Evolutionary conservation across 2,329 filamentous ascomycete species (phyloP).

Genomic region (Alternaria sp.): DNA sequence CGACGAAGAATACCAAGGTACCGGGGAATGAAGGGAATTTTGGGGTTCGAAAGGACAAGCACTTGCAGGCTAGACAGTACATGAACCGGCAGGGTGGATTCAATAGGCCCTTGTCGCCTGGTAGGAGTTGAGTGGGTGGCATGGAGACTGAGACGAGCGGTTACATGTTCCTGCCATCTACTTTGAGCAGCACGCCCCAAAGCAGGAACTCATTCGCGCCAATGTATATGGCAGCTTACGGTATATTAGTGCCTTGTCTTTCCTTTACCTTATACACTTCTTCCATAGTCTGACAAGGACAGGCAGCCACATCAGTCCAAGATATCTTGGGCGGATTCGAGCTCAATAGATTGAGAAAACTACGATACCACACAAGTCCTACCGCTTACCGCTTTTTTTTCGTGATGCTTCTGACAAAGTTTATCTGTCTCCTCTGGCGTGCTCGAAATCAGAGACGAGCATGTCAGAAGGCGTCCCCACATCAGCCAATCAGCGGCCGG

Average conservation of each 20-base stretch:
- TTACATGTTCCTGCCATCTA: not conserved
- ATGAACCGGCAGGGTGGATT: constrained; percentile 88
- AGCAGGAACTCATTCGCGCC: not conserved
- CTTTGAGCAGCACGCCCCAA: not conserved
- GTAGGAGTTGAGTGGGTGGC: constrained; percentile 24
- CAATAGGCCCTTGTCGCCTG: constrained; percentile 74
- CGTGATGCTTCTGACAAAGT: not conserved
- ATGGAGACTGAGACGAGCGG: not conserved
- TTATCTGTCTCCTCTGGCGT: not conserved
- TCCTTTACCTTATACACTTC: not conserved
- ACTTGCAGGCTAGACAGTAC: constrained; percentile 94
- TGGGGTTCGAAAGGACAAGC: constrained; percentile 88
- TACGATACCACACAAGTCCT: not conserved
- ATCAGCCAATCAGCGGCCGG: constrained; percentile 33
- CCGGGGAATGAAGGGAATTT: constrained; percentile 82
- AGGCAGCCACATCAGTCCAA: not conserved
- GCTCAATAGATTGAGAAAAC: constrained; percentile 2
- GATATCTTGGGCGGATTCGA: not conserved
- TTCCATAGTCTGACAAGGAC: constrained; percentile 17
- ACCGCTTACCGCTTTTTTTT: not conserved
- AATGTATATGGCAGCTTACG: constrained; percentile 4
- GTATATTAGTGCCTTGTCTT: constrained; percentile 16
- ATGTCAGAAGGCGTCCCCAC: not conserved
- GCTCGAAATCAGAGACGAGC: not conserved
- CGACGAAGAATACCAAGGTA: constrained; percentile 89